Evolutionary conservation across 371 early-diverging fungal species (phyloP), one percentile per base, ranked within the genome.

Genomic region (Rhizopus stolonifer): DNA sequence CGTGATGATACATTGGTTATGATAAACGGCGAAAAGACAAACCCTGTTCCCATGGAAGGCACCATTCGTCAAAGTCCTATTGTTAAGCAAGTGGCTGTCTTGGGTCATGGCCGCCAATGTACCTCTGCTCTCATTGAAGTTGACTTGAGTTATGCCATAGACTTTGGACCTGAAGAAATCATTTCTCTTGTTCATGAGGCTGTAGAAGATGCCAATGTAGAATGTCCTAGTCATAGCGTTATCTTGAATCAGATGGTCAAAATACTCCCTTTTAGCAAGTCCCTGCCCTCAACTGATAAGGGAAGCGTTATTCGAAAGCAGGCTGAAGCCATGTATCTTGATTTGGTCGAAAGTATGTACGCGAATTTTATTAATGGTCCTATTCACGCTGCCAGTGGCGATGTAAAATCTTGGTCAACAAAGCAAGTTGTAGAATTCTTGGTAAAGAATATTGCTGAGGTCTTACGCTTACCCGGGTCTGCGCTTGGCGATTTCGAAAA

Each of bases 1-100:
- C 54, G 54, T 1, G 76, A 72, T 43, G 70, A 76, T 50, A 66
- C 60, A 0, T 26, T 72, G 13, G 48, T 66, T 17, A 67, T 72
- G 70, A 52, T 63, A 36, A 76, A 72, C 34, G 77, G 73, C 8
- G 73, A 76, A 54, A 76, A 76, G 54, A 67, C 69, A 1, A 72
- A 70, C 24, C 73, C 77, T 11, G 2, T 66, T 5, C 65, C 68
- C 8, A 70, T 76, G 52, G 77, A 76, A 56, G 46, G n/a, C 1
- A 42, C 47, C 1, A 61, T 76, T 8, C 55, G 57, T 8, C 38
- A 39, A 7, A 38, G 21, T 3, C 58, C 52, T 5, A n/a, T 70
- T 24, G 49, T 76, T 15, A 38, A 44, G 1, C 49, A 61, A n/a
- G 60, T 51, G 15, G 45, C 49, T 15, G 65, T 70, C 2, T 21